Evolutionary conservation across 2,329 filamentous ascomycete genomes (phyloP).

Genomic region (Phaeomoniella chlamydospora): DNA sequence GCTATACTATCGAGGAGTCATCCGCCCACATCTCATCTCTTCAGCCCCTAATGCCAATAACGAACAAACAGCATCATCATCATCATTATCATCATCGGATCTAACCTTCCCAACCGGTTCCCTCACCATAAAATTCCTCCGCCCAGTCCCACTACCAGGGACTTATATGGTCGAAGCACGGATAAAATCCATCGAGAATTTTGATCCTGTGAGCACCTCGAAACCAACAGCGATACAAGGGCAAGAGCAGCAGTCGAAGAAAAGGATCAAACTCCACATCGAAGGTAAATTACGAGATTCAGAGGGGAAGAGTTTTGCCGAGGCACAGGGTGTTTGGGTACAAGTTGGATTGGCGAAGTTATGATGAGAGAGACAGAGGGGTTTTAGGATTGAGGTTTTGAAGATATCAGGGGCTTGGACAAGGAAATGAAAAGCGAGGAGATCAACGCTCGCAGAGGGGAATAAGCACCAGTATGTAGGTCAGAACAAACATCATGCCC

Average conservation of each 20-base stretch:
- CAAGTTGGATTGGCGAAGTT: constrained; percentile 8
- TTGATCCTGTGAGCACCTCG: no score
- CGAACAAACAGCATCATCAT: no score
- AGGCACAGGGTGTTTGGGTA: constrained; percentile 12
- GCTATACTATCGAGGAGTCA: no score
- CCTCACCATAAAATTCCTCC: constrained; percentile 10
- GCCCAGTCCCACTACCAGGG: constrained; percentile 9
- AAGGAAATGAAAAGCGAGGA: background rate
- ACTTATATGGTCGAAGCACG: constrained; percentile 10
- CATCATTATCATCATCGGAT: no score
- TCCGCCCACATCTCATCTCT: no score
- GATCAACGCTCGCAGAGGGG: background rate
- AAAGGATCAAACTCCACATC: constrained; percentile 11
- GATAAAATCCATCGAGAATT: constrained; percentile 6
- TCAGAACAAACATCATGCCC: background rate
- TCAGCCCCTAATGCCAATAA: no score
- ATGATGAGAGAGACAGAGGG: constrained; percentile 1
- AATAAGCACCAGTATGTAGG: background rate
- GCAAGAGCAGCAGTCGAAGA: no score
- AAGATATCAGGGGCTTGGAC: background rate
- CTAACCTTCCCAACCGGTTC: constrained; percentile 12
- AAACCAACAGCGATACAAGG: no score
- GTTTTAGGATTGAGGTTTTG: background rate
- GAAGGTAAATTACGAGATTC: constrained; percentile 11
- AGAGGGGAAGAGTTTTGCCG: constrained; percentile 10